A percentile compares a stretch with the other conserved stretches of the same genome.
These are phyloP conservation scores for Mortierella sp. DNA, from an alignment of 371 early-diverging fungal species.

Conservation along the genomic window DNA sequence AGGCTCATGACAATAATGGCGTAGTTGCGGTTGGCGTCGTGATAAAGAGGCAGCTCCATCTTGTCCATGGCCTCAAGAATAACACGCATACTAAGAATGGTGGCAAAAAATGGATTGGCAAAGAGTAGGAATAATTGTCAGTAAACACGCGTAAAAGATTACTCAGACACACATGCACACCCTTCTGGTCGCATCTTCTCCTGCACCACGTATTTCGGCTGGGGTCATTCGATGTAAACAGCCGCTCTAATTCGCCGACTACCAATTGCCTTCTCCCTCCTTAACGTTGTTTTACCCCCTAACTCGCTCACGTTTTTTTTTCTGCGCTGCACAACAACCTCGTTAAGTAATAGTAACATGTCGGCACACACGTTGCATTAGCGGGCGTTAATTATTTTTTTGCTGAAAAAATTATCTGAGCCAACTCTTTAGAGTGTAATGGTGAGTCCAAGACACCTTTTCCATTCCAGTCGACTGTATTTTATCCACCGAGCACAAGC, in stretches of 20 bases:
- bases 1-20: conserved; percentile 82
- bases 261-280: too few species aligned
- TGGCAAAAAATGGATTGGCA: too few species aligned
- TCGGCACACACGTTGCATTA: neutral
- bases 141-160: neutral
- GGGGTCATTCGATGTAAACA: neutral
- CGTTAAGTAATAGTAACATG: neutral
- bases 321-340: too few species aligned
- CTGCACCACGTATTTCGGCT: neutral
- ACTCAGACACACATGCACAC: neutral
- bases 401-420: neutral
- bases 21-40: conserved; percentile 75
- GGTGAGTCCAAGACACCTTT: neutral
- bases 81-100: conserved; percentile 80
- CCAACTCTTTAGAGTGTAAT: neutral
- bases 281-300: too few species aligned
- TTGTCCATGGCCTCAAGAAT: conserved; percentile 95
- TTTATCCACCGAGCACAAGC: neutral
- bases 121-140: neutral
- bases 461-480: neutral
- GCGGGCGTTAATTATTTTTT: neutral
- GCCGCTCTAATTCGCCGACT: neutral
- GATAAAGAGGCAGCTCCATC: conserved; percentile 79
- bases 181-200: neutral
- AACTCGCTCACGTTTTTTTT: too few species aligned